Base-by-base conservation (phyloP, 2,329 filamentous ascomycete genomes). In the Rachicladosporium sp. region DNA sequence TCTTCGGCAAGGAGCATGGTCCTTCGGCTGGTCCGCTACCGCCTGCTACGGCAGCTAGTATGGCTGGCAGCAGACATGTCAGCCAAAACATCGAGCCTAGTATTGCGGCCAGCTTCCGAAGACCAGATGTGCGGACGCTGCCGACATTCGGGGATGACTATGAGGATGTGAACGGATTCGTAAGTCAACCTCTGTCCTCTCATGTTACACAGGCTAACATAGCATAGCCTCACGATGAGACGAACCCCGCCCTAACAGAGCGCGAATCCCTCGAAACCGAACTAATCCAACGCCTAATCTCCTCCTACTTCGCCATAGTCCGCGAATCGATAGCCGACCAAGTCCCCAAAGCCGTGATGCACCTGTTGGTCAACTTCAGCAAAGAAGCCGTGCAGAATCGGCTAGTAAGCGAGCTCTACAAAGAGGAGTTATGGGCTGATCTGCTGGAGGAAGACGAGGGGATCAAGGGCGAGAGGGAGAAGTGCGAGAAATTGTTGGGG, bases 241-340 rank as follows among this genome's bases (percentile, higher is more conserved):
- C 42, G 21, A 42, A 40, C 35, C 87, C 87, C 29, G 86, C 85
- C 41, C 75, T 98, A 54, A 95, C 88, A 1, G 91, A 98, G 51
- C 84, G 91, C 38, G 91, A 98, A 66, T 83, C 87, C 33, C 83
- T 98, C 69, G 91, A 98, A 66, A 96, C 91, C 7, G 91, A 98
- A 64, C 78, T 98, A 31, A 98, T 98, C 59, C 82, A 89, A 35
- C 84, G 88, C 35, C 76, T 98, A 41, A 98, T 98, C 60, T 93
- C 85, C 27, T 95, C 88, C 1, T 98, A 98, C 70, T 98, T 98
- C 71, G 93, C 94, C 62, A 98, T 98, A 55, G 91, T 98, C 35
- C 84, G 91, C 46, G 91, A 98, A 65, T 89, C 86, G n/a, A 94
- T 95, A 53, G 89, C 89, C 33, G 91, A 98, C 59, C 89, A 96